These are phyloP conservation scores for Phoma sp. DNA, from an alignment of 2,329 filamentous ascomycete genomes.

Conservation along the genomic window DNA sequence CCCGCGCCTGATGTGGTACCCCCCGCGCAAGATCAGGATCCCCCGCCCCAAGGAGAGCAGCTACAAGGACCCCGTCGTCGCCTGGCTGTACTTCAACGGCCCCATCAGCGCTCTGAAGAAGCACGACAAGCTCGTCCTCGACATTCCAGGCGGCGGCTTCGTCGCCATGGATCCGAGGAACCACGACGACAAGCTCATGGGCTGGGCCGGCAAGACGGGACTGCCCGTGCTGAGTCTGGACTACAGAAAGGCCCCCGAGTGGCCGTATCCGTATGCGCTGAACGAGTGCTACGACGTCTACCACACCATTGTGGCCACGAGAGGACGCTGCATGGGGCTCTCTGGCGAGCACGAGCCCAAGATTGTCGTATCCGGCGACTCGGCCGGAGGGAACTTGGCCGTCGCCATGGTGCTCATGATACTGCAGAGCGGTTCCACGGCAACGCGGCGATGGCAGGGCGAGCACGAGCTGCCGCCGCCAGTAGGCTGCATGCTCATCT, in stretches of 20 bases:
- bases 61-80: conserved; percentile 81
- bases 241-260: conserved; percentile 86
- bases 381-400: conserved; percentile 81
- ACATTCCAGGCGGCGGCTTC: conserved; percentile 93
- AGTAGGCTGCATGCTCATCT: conserved; percentile 82
- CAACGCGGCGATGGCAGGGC: conserved; percentile 62
- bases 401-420: conserved; percentile 87
- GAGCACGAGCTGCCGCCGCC: conserved; percentile 72
- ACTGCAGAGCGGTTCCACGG: conserved; percentile 72
- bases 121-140: conserved; percentile 80
- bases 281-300: conserved; percentile 91
- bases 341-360: conserved; percentile 70
- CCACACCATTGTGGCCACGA: conserved; percentile 71
- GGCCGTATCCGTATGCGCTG: conserved; percentile 82
- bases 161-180: conserved; percentile 96
- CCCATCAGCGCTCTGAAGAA: conserved; percentile 77
- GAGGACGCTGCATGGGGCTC: conserved; percentile 77
- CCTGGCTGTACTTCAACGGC: conserved; percentile 95
- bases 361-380: conserved; percentile 78
- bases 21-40: conserved; percentile 83
- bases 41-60: conserved; percentile 78
- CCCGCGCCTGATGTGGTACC: conserved; percentile 80
- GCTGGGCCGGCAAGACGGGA: conserved; percentile 88
- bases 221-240: conserved; percentile 90
- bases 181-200: conserved; percentile 91